Conservation (phyloP, 768 basidiomycete genomes). For the Hydnomerulius pinastri region DNA sequence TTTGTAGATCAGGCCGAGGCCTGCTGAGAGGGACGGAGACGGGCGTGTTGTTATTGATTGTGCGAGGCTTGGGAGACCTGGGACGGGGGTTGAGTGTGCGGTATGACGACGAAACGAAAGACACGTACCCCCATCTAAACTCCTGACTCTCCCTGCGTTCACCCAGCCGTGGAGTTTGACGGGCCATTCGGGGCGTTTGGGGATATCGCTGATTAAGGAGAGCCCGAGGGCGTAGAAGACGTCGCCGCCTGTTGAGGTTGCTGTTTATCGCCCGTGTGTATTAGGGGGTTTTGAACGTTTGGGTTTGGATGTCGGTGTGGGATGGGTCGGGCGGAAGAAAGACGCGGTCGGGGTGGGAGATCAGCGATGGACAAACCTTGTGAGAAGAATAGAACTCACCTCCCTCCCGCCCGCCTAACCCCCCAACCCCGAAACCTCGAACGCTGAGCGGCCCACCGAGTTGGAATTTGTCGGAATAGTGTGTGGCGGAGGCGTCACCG, state of each 20-base stretch:
- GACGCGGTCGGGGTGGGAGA: neutral
- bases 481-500: conserved; percentile 37
- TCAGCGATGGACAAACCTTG: neutral
- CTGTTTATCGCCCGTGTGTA: conserved; percentile 42
- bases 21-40: conserved; percentile 38
- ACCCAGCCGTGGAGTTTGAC: conserved; percentile 78
- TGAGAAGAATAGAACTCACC: conserved; percentile 41
- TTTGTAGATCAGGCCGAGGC: conserved; percentile 80
- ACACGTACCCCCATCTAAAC: conserved; percentile 55
- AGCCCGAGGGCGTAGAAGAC: conserved; percentile 77
- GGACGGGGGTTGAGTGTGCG: neutral
- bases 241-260: conserved; percentile 85
- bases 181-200: conserved; percentile 78
- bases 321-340: neutral
- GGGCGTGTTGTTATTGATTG: conserved; percentile 5
- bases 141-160: conserved; percentile 78
- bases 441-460: conserved; percentile 90
- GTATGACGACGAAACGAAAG: neutral
- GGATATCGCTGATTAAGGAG: conserved; percentile 75
- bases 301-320: neutral
- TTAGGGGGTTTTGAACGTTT: neutral
- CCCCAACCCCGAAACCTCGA: conserved; percentile 72
- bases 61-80: too few relatives aligned
- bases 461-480: conserved; percentile 87
- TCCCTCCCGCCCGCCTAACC: conserved; percentile 77